Evolutionary conservation across 1,284 basidiomycete genomes (phyloP), one percentile per base, ranked within the genome.

Genomic region (Tilletia indica): DNA sequence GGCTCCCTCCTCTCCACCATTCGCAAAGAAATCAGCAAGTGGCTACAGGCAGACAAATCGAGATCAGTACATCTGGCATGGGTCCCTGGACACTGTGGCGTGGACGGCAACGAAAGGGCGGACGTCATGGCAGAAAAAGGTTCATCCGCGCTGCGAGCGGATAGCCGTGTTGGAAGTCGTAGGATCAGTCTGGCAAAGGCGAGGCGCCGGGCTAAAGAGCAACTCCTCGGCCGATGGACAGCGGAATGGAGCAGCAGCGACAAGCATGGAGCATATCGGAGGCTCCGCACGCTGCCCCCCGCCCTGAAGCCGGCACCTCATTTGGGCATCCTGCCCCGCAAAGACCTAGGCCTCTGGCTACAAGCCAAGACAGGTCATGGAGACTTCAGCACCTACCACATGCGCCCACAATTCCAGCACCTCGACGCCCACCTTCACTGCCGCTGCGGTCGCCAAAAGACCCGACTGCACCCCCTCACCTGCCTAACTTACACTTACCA

Each of bases 311-410:
- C 58, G 3, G 58, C 25, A 3, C 58, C 5, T 12, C 58, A 61
- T 34, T 34, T 61, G 3, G 3, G 5, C 25, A 6, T 3, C 58
- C 6, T 61, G 6, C 25, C 58, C 3, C 31, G 58, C 3, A n/a
- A 34, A 6, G 6, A 3, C 4, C 58, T 61, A 6, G 51, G 51
- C 6, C 51, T 54, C 31, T 54, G 51, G 51, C 51, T 54, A 25
- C 51, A 54, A 54, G 16, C 51, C 16, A 54, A 54, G 51, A 54
- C 51, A n/a, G 51, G 51, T n/a, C 51, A 54, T 25, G 51, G 51
- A 4, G 51, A 54, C 16, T 54, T 54, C 51, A 54, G 4, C 51
- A 5, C 6, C 51, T 54, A 54, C 16, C 51, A 54, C 51, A 16
- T n/a, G 31, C 4, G 51, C 19, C 51, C 51, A 6, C 51, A 54